Conservation (phyloP, 139 green algal genomes). For the Tetradesmus lagerheimii region DNA sequence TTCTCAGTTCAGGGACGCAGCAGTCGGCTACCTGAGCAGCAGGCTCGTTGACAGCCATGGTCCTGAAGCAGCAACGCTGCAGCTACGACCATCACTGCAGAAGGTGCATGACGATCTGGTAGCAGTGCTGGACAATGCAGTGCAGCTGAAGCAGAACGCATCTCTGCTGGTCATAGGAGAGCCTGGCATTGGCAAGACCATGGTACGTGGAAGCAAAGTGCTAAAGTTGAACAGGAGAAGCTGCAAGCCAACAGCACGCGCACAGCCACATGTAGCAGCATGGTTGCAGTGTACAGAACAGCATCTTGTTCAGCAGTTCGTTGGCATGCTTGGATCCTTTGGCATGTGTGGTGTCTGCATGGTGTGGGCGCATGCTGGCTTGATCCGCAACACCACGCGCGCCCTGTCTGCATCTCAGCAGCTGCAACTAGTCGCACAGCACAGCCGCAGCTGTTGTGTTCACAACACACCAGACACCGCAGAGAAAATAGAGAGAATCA, state of each 20-base stretch:
- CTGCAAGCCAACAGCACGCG: not conserved
- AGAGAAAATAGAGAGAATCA: too few species aligned
- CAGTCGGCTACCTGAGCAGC: constrained; percentile 3
- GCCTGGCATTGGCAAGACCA: constrained; percentile 51
- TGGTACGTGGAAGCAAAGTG: constrained; percentile 44
- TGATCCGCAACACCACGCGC: too few species aligned
- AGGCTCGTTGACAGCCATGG: constrained; percentile 5
- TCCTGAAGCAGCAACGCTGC: not conserved
- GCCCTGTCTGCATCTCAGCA: too few species aligned
- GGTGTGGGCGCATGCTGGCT: not conserved
- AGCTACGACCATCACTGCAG: constrained; percentile 12
- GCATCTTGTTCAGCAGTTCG: not conserved
- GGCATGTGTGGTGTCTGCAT: not conserved
- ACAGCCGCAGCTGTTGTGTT: not conserved
- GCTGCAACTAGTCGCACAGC: not conserved
- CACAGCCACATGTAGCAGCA: constrained; percentile 23
- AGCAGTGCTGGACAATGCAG: constrained; percentile 50
- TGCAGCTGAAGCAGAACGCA: constrained; percentile 46
- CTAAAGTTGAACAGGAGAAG: not conserved
- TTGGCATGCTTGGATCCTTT: not conserved
- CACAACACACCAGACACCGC: not conserved
- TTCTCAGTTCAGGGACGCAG: not conserved
- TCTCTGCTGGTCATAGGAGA: constrained; percentile 54
- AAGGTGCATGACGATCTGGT: constrained; percentile 39
- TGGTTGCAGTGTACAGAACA: not conserved